A percentile compares a stretch with the other conserved stretches of the same genome.
Evolutionary conservation across 2,329 filamentous ascomycete species (phyloP).

Genomic region (Fusarium luffae): DNA sequence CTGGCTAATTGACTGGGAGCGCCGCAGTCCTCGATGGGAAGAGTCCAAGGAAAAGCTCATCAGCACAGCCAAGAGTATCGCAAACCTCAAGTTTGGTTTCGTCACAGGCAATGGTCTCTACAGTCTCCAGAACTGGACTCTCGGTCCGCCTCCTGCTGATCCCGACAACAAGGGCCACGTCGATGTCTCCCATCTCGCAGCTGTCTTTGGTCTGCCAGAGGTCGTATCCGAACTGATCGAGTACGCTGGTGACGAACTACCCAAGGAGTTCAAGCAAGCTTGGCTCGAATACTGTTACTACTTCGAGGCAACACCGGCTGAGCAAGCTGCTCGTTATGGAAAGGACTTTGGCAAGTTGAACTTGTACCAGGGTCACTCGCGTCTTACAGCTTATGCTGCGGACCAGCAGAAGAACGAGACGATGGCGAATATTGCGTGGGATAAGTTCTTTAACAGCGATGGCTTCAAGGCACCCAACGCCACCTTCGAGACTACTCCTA

Average conservation of each 20-base stretch:
- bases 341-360: conserved; percentile 58
- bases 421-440: conserved; percentile 64
- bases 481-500: conserved; percentile 51
- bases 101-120: conserved; percentile 67
- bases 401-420: conserved; percentile 56
- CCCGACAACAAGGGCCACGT: conserved; percentile 63
- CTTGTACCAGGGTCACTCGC: conserved; percentile 67
- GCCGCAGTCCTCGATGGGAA: conserved; percentile 63
- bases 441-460: conserved; percentile 62
- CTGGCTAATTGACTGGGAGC: conserved; percentile 71
- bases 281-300: conserved; percentile 72
- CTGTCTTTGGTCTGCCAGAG: conserved; percentile 69
- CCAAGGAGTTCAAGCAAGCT: conserved; percentile 61
- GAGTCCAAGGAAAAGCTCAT: conserved; percentile 63
- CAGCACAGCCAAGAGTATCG: conserved; percentile 62
- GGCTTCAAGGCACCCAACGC: conserved; percentile 53
- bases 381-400: conserved; percentile 66
- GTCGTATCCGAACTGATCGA: conserved; percentile 66
- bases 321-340: conserved; percentile 66
- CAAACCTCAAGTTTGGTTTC: conserved; percentile 67
- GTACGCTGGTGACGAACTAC: conserved; percentile 58
- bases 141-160: conserved; percentile 64
- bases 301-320: conserved; percentile 60
- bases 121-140: conserved; percentile 59
- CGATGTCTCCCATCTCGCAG: conserved; percentile 65